Evolutionary conservation across 2,329 filamentous ascomycete genomes (phyloP), one percentile per base, ranked within the genome.

Genomic region (Gliomastix tumulicola): DNA sequence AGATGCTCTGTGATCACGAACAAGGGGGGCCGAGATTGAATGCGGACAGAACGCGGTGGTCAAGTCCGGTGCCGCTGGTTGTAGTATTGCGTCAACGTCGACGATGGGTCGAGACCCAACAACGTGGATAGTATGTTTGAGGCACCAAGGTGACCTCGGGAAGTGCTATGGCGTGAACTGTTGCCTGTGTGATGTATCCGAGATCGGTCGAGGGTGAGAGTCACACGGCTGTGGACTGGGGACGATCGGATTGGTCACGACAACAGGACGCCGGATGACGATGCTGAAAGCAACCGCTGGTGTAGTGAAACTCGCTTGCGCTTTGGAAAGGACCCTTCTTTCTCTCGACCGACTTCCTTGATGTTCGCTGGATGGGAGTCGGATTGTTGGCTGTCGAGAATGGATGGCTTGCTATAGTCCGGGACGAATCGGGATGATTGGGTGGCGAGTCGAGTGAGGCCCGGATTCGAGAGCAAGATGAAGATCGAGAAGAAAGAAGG

Each of bases 401-500:
- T 21, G 27, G 16, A 21, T 32, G 30, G 30, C 18, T 32, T 32
- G 23, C 23, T 32, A 17, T 15, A 12, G n/a, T 32, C n/a, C 32
- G 17, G n/a, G 32, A 11, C 21, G 32, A 34, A 19, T 21, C 21
- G 10, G 21, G 30, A 20, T 17, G 18, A 12, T 8, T 18, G 15
- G 11, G 19, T 11, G 7, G 19, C 9, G 35, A 15, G 21, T 15
- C 17, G 21, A 39, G 40, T 38, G 35, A 42, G 40, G 40, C 38
- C 37, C 40, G 42, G 36, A 36, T 41, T n/a, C n/a, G n/a, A 41
- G 36, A 41, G 44, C 42, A 41, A 40, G 47, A 45, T 47, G 46
- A 60, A 56, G 50, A 50, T 56, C 49, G 49, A 58, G 50, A 53
- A 55, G 51, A 52, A 54, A 54, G 53, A 58, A 53, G 53, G 52